These are phyloP conservation scores for Globisporangium splendens DNA, from an alignment of 352 stramenopile species.

Conservation along the genomic window DNA sequence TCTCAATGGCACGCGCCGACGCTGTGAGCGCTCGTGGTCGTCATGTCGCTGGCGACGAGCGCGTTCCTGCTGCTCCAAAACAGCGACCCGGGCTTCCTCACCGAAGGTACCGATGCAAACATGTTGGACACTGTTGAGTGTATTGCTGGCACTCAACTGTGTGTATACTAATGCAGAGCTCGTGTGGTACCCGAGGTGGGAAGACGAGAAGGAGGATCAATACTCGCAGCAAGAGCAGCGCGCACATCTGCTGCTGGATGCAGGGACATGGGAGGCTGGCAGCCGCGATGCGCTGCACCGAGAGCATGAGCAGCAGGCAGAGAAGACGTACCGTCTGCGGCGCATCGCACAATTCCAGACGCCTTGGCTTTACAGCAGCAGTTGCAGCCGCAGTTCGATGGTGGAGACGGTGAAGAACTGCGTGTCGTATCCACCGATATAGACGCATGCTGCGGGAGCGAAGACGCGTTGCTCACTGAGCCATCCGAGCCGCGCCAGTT, in stretches of 20 bases:
- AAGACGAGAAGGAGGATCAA: background rate
- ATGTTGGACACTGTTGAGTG: too few species aligned
- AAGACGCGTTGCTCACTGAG: background rate
- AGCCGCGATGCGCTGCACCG: slow-evolving; percentile 4
- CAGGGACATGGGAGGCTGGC: slow-evolving; percentile 10
- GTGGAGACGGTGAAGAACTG: too few species aligned
- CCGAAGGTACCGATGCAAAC: slow-evolving; percentile 23
- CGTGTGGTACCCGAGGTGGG: background rate
- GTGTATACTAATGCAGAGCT: background rate
- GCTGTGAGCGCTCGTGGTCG: slow-evolving; percentile 3
- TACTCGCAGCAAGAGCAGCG: background rate
- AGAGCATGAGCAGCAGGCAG: background rate
- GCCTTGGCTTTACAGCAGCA: slow-evolving; percentile 10
- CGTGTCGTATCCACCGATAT: too few species aligned
- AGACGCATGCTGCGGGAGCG: slow-evolving; percentile 1
- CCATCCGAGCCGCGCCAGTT: slow-evolving; percentile 12
- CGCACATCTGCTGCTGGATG: background rate
- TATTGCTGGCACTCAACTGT: background rate
- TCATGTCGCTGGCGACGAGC: slow-evolving; percentile 5
- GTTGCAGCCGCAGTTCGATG: too few species aligned
- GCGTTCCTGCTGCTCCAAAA: slow-evolving; percentile 28
- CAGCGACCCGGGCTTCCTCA: slow-evolving; percentile 39
- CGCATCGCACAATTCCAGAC: slow-evolving; percentile 28
- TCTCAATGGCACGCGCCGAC: background rate
- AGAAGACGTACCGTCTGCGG: slow-evolving; percentile 16